Conservation (phyloP, 257 asterid genomes). For the Solanum dulcamara region DNA sequence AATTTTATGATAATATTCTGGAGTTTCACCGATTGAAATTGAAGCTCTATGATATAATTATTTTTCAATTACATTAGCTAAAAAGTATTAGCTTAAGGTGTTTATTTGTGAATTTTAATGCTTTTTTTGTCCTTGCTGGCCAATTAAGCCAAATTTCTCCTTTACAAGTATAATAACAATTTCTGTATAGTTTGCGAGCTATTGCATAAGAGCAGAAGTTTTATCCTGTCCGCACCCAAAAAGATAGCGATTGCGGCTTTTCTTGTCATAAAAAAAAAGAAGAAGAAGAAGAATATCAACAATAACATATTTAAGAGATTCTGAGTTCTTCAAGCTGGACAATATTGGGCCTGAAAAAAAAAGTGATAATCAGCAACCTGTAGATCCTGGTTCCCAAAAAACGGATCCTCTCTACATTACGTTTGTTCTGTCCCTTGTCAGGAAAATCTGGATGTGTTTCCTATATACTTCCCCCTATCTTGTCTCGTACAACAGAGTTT, state of each 20-base stretch:
- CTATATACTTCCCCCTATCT: background rate
- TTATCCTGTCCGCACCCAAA: too few species aligned
- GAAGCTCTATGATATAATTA: background rate
- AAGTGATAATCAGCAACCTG: background rate
- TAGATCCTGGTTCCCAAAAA: background rate
- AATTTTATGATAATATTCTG: background rate
- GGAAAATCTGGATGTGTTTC: background rate
- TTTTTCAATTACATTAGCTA: background rate
- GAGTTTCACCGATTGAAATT: background rate
- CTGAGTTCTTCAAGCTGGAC: background rate
- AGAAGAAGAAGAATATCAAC: too few species aligned
- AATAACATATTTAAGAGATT: too few species aligned
- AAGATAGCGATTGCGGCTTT: too few species aligned
- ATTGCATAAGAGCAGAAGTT: too few species aligned
- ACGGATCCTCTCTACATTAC: background rate
- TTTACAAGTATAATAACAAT: too few species aligned
- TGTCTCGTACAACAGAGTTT: background rate
- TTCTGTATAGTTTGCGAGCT: too few species aligned
- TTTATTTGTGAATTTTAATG: background rate
- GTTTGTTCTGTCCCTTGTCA: background rate
- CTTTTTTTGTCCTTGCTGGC: background rate
- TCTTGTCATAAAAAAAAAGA: too few species aligned
- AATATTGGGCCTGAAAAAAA: background rate
- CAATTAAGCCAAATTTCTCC: background rate
- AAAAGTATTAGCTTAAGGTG: too few species aligned